Evolutionary conservation across 805 yeast genomes (phyloP), one percentile per base, ranked within the genome.

Genomic region (Pichia deserticola): DNA sequence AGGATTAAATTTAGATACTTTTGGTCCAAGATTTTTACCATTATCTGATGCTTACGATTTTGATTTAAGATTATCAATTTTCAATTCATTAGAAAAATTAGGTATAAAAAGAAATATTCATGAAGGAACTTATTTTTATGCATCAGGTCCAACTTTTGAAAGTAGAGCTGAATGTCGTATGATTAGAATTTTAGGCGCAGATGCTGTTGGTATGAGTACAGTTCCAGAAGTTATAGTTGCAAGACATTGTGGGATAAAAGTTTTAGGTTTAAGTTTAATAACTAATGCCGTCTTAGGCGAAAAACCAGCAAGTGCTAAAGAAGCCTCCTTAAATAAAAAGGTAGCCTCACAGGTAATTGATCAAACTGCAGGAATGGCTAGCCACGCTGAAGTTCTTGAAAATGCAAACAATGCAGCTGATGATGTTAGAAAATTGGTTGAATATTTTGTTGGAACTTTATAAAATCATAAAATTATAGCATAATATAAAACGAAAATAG

Each of bases 141-240:
- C 84, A 7, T 78, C 95, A 6, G 99, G 99, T 0, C 98, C 99
- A 5, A 87, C 97, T 1, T 92, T 84, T 66, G 99, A 92, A 70
- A 78, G 87, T 3, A 75, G 97, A 59, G 96, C 97, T 0, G 99
- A 92, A 69, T 85, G 84, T n/a, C 74, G 95, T 50, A 73, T 83
- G 74, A 71, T 92, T 43, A 66, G 81, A 52, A 57, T 69, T 6
- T 55, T 85, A 32, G 98, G 98, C 9, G 97, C 88, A 46, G 98
- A 92, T 66, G 86, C 93, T 0, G 98, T 90, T 2, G 98, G 98
- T 5, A 92, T 92, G 99, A 86, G 96, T 50, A 93, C 98, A 0
- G 97, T 92, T 35, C 97, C 99, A 0, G 99, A 92, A 67, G 96
- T 89, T 2, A 80, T 89, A 53, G 84, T 89, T 20, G 98, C 97